phyloP scores from a whole-genome alignment of 1,284 basidiomycete genomes.

The Ganoderma lucidum region DNA sequence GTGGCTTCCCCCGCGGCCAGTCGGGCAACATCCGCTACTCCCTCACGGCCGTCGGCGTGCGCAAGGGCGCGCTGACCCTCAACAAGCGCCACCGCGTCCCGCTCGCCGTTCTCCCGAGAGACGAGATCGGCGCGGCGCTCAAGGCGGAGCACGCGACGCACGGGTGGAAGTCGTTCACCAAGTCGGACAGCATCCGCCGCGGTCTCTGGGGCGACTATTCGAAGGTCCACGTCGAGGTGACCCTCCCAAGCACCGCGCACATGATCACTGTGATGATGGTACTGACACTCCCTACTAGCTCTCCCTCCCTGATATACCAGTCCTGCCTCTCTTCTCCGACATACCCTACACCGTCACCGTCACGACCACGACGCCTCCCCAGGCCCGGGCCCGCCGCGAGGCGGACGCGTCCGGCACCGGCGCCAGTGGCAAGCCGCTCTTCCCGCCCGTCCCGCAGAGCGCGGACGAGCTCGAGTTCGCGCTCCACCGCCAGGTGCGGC shows the following conservation, averaged over 20 bases:
- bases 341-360: slow-evolving; percentile 24
- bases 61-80: slow-evolving; percentile 25
- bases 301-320: slow-evolving; percentile 21
- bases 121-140: slow-evolving; percentile 22
- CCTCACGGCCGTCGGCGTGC: slow-evolving; percentile 33
- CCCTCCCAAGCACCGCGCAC: background rate
- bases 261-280: no score
- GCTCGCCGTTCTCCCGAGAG: slow-evolving; percentile 32
- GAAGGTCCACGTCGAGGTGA: slow-evolving; percentile 29
- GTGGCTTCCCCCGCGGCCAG: background rate
- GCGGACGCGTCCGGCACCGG: background rate
- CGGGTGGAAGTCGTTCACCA: slow-evolving; percentile 19
- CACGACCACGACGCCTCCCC: slow-evolving; percentile 19
- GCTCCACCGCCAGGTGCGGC: slow-evolving; percentile 12
- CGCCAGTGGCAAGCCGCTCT: slow-evolving; percentile 13
- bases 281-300: slow-evolving; percentile 17
- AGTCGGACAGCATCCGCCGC: slow-evolving; percentile 29
- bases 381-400: slow-evolving; percentile 8
- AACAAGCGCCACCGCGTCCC: slow-evolving; percentile 27
- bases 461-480: slow-evolving; percentile 15
- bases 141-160: slow-evolving; percentile 2
- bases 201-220: slow-evolving; percentile 37
- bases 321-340: slow-evolving; percentile 16
- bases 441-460: slow-evolving; percentile 18
- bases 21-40: slow-evolving; percentile 26